Percentiles rank a stretch among this genome's conserved stretches.
Conservation (phyloP, 2,329 filamentous ascomycete genomes). For the Fusarium sp. region DNA sequence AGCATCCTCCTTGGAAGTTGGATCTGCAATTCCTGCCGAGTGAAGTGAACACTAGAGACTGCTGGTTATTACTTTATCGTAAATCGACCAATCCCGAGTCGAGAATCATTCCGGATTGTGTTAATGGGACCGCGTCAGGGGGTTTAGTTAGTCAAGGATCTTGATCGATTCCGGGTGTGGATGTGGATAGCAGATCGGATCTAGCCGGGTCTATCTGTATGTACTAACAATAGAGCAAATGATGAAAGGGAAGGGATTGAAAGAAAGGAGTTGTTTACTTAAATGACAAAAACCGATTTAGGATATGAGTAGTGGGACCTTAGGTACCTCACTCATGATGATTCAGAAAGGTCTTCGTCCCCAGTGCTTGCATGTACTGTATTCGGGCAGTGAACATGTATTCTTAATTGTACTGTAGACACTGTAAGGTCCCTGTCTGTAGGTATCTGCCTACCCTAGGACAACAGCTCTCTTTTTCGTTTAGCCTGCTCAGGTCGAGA, state of each 20-base stretch:
- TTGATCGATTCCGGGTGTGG: constrained; percentile 13
- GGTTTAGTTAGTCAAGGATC: constrained; percentile 13
- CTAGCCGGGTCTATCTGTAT: constrained; percentile 13
- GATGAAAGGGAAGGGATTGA: not conserved
- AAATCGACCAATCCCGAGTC: not conserved
- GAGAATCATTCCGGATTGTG: not conserved
- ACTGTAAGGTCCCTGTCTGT: not conserved
- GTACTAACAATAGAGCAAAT: not conserved
- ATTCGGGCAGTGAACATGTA: not conserved
- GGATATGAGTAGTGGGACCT: not conserved
- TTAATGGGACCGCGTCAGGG: not conserved
- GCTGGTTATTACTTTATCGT: not conserved
- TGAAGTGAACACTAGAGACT: not conserved
- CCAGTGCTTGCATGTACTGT: not conserved
- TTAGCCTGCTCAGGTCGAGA: not conserved
- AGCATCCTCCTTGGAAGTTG: no score
- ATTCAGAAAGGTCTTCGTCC: not conserved
- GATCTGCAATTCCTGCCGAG: not conserved
- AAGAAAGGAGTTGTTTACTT: not conserved
- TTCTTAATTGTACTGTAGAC: no score
- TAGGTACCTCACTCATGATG: not conserved
- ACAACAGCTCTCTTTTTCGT: not conserved
- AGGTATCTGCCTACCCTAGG: not conserved
- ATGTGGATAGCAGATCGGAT: constrained; percentile 5
- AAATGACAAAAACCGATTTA: not conserved